Evolutionary conservation across 1,139 yeast species (phyloP).

Genomic region (Geotrichum cucujoidarum): DNA sequence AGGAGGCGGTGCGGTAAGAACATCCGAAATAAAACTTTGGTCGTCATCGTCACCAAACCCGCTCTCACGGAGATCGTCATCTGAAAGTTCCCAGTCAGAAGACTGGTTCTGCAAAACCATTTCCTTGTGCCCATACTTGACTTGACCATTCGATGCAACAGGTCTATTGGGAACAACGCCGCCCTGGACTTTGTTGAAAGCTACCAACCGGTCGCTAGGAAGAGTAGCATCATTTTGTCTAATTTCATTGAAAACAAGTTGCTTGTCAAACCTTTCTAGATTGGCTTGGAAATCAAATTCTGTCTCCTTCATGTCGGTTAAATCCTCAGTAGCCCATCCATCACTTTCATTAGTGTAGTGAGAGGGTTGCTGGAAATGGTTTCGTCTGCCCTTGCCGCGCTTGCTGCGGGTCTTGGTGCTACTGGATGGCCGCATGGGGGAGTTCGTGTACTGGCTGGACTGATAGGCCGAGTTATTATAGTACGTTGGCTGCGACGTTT

Average conservation of each 20-base stretch:
- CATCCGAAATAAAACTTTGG: conserved; percentile 24
- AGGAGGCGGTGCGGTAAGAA: conserved; percentile 20
- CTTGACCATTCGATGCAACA: conserved; percentile 15
- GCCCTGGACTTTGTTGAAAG: conserved; percentile 52
- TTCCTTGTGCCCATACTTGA: conserved; percentile 62
- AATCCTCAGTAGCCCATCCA: conserved; percentile 54
- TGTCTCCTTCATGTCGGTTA: conserved; percentile 40
- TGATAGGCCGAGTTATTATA: conserved; percentile 1
- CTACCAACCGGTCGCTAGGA: conserved; percentile 63
- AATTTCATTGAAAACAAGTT: conserved; percentile 72
- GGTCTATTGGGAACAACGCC: conserved; percentile 19
- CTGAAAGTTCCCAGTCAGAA: conserved; percentile 27
- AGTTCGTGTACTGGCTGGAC: neutral
- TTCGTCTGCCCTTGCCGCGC: conserved; percentile 7
- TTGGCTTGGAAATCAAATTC: conserved; percentile 89
- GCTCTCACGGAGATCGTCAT: conserved; percentile 35
- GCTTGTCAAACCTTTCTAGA: conserved; percentile 76
- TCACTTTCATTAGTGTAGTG: conserved; percentile 25
- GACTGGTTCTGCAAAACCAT: conserved; percentile 55
- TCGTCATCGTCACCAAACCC: conserved; percentile 30
- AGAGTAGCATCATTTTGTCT: conserved; percentile 57
- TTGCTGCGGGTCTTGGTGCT: conserved; percentile 9
- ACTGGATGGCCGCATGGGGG: conserved; percentile 2
- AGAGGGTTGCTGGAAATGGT: conserved; percentile 13
- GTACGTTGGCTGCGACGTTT: conserved; percentile 1